These are phyloP conservation scores for Ricinus communis DNA, from an alignment of 345 rosid species.

Conservation along the genomic window DNA sequence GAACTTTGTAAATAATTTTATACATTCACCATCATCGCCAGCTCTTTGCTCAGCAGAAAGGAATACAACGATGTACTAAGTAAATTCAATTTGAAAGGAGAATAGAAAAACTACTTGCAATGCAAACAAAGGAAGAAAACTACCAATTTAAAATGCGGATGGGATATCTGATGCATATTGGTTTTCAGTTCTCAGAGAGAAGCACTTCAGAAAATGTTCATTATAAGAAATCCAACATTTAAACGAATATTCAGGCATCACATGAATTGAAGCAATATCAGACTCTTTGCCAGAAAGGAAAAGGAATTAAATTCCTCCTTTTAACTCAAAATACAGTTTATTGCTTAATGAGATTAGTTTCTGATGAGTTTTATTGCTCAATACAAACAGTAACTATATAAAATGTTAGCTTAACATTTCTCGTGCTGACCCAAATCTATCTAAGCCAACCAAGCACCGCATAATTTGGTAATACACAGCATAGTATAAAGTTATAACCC, in stretches of 20 bases:
- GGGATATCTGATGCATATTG: background rate
- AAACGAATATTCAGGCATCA: background rate
- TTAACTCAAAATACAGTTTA: background rate
- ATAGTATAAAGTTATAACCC: background rate
- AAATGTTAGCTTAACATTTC: background rate
- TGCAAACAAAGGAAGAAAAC: no score
- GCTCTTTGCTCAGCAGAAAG: background rate
- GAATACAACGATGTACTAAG: background rate
- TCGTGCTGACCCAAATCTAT: background rate
- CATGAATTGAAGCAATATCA: background rate
- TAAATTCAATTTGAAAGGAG: no score
- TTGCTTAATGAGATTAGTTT: background rate
- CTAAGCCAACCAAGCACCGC: background rate
- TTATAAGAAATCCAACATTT: background rate
- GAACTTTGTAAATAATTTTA: background rate
- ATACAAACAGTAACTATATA: background rate
- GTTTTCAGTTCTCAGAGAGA: background rate
- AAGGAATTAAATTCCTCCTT: no score
- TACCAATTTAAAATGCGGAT: background rate
- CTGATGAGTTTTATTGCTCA: background rate
- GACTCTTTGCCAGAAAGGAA: no score
- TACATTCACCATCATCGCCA: no score
- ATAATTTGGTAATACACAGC: background rate
- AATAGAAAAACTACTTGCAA: background rate
- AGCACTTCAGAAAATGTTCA: background rate